phyloP scores from a whole-genome alignment of 2,329 filamentous ascomycete genomes.

The Colletotrichum lentis region DNA sequence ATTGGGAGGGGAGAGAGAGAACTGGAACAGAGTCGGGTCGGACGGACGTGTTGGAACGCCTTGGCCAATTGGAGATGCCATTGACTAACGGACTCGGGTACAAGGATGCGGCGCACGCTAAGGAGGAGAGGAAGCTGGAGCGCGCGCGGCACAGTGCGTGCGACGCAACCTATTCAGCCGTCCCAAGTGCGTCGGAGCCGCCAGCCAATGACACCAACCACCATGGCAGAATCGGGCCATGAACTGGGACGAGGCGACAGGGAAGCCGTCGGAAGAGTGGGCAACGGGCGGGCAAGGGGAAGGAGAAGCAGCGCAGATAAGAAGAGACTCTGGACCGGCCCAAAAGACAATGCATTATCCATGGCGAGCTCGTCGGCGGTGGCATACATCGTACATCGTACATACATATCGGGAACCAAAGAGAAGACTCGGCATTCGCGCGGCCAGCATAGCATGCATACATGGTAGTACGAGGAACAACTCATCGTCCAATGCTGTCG shows the following conservation, averaged over 20 bases:
- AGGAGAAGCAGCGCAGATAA: constrained; percentile 18
- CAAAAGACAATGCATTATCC: constrained; percentile 28
- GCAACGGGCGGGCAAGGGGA: constrained; percentile 6
- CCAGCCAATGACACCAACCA: constrained; percentile 31
- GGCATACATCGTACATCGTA: too few relatives aligned
- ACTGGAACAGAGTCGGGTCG: background rate
- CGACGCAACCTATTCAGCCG: constrained; percentile 11
- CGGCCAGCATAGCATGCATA: too few relatives aligned
- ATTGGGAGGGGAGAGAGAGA: background rate
- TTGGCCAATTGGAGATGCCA: constrained; percentile 21
- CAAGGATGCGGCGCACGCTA: constrained; percentile 35
- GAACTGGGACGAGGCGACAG: constrained; percentile 16
- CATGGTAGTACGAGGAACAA: constrained; percentile 11
- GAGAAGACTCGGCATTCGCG: constrained; percentile 16
- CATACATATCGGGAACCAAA: background rate
- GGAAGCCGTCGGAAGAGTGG: constrained; percentile 18
- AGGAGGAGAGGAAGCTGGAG: constrained; percentile 4
- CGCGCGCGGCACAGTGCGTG: constrained; percentile 21
- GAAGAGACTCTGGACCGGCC: constrained; percentile 31
- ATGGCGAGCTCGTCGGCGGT: constrained; percentile 25
- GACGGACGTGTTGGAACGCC: constrained; percentile 1
- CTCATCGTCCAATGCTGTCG: constrained; percentile 27
- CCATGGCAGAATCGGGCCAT: constrained; percentile 36
- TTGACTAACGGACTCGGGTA: constrained; percentile 35
- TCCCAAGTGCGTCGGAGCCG: constrained; percentile 24